Evolutionary conservation across 208 protist species (phyloP).

Genomic region (Trypanosoma lewisi): DNA sequence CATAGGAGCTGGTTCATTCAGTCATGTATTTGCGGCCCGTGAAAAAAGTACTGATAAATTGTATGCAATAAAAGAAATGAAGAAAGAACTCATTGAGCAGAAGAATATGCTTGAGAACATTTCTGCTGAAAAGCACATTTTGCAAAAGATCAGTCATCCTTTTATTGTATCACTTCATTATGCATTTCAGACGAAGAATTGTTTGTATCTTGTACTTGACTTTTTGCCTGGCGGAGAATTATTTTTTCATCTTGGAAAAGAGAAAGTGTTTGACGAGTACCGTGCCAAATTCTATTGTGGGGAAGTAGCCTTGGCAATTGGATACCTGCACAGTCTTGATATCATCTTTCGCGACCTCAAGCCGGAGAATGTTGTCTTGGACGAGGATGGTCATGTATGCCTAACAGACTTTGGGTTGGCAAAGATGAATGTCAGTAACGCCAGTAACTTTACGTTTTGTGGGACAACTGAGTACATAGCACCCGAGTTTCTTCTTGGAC

Average conservation of each 20-base stretch:
- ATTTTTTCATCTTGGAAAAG: slow-evolving; percentile 77
- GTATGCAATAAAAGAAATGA: slow-evolving; percentile 94
- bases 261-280: slow-evolving; percentile 60
- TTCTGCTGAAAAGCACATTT: slow-evolving; percentile 86
- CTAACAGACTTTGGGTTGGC: slow-evolving; percentile 91
- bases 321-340: slow-evolving; percentile 89
- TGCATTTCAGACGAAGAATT: slow-evolving; percentile 93
- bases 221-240: slow-evolving; percentile 91
- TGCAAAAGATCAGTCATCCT: slow-evolving; percentile 91
- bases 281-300: slow-evolving; percentile 91
- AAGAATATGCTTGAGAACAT: slow-evolving; percentile 74
- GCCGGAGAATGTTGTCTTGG: slow-evolving; percentile 89
- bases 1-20: slow-evolving; percentile 92
- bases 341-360: slow-evolving; percentile 94
- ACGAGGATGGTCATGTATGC: slow-evolving; percentile 81
- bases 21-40: slow-evolving; percentile 87
- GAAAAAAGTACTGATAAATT: slow-evolving; percentile 81
- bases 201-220: slow-evolving; percentile 93
- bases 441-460: slow-evolving; percentile 82
- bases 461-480: slow-evolving; percentile 91
- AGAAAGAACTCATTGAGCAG: slow-evolving; percentile 58
- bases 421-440: slow-evolving; percentile 62
- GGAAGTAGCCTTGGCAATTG: slow-evolving; percentile 87
- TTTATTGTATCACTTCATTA: slow-evolving; percentile 95
- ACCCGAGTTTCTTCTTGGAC: slow-evolving; percentile 91